Conservation (phyloP, 495 filamentous ascomycete genomes). For the Trichoderma parareesei region DNA sequence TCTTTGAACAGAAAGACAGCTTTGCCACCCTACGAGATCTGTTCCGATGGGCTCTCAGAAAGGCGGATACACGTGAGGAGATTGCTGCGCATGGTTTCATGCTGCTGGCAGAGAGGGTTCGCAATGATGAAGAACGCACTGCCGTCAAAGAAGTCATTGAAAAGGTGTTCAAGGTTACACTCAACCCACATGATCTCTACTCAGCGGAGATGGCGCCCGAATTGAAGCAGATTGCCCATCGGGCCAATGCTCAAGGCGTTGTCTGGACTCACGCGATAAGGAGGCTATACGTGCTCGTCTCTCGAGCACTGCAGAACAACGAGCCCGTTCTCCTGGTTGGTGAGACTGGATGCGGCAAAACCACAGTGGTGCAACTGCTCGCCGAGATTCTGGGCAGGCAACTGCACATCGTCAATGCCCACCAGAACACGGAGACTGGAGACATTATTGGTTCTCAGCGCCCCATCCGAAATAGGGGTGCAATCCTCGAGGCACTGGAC, state of each 20-base stretch:
- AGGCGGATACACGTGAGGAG: conserved; percentile 76
- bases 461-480: conserved; percentile 75
- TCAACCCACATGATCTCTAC: conserved; percentile 70
- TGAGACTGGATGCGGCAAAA: conserved; percentile 97
- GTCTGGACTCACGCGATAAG: conserved; percentile 96
- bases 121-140: conserved; percentile 77
- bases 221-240: conserved; percentile 43
- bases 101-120: conserved; percentile 87
- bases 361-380: conserved; percentile 87
- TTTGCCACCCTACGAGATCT: conserved; percentile 96
- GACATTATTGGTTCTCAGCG: conserved; percentile 95
- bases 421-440: conserved; percentile 94
- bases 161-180: conserved; percentile 77
- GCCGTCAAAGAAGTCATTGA: conserved; percentile 87
- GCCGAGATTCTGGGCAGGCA: conserved; percentile 67
- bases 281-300: conserved; percentile 76
- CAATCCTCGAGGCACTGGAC: conserved; percentile 55
- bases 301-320: conserved; percentile 75
- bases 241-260: conserved; percentile 47
- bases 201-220: conserved; percentile 44
- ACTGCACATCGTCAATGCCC: conserved; percentile 87
- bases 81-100: conserved; percentile 91
- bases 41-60: conserved; percentile 90
- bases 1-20: conserved; percentile 96
- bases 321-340: conserved; percentile 92